Base-by-base conservation (phyloP, 805 yeast genomes). In the Lipomyces kockii region DNA sequence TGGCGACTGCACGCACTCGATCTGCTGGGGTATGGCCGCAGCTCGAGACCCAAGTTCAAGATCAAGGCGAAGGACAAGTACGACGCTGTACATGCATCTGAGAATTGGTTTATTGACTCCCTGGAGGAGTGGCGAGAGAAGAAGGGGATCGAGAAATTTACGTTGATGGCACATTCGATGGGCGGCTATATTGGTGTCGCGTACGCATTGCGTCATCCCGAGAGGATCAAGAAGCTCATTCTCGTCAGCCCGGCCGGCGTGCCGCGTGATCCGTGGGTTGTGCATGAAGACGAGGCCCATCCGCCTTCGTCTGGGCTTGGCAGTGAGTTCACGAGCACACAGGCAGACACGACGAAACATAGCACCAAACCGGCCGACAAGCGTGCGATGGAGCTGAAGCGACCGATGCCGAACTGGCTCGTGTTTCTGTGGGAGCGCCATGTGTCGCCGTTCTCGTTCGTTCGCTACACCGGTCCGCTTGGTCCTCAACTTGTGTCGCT, bases 231-330 rank as follows among this genome's bases (percentile, higher is more conserved):
- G 59, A 89, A 89, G 73, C 75, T 94, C 46, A 75, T 92, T n/a
- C 83, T 93, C 81, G 88, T 91, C 6, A 90, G 97, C 0, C 98
- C 98, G 0, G 98, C 97, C 0, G 97, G 97, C 2, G 86, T 95
- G 5, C 84, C 85, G 51, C 82, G 72, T 3, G 67, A 66, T 58
- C 73, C 73, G 22, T 70, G 62, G 58, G 71, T 60, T 11, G 35
- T 63, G n/a, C 64, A 60, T 52, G 67, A 56, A 11, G 67, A 57
- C 46, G 70, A 70, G 27, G 20, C 55, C 20, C 46, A 57, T 14
- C 49, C 58, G n/a, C 39, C 66, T 58, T 14, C 52, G 27, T 49
- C 57, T 27, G 60, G 64, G 0, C 62, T 69, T 0, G 70, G 66
- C 1, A n/a, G 51, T 1, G 62, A 71, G 9, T 63, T 71, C 14